Evolutionary conservation across 345 rosid genomes (phyloP), one percentile per base, ranked within the genome.

Genomic region (Gossypium mustelinum): DNA sequence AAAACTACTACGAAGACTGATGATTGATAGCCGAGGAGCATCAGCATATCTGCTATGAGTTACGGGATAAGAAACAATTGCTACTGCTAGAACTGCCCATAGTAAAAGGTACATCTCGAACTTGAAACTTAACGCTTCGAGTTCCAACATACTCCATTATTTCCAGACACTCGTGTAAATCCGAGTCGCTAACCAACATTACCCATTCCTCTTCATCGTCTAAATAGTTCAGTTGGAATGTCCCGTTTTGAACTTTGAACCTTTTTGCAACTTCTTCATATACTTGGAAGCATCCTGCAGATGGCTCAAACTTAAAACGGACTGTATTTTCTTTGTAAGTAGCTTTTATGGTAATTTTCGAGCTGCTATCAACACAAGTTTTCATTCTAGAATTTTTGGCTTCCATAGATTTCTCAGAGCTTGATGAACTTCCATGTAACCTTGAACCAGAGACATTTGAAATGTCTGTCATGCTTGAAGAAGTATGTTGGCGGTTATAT

Each of bases 191-290:
- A 22, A 85, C 84, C 55, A 92, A 73, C 89, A 92, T 76, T 72
- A 94, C 95, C 97, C 97, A 94, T 77, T 94, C 97, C 25, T 89
- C 92, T 75, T 94, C 98, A 13, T 92, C 98, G 9, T 92, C 98
- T 43, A 94, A 77, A 73, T 94, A 92, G 82, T 86, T 90, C 72
- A 94, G 90, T 80, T 85, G 92, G 87, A 94, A 94, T 2, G 86
- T 74, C 6, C 92, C 94, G 2, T 78, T 84, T 68, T 85, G 88
- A 70, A 94, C 61, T 72, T 85, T 90, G 86, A 94, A 89, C 70
- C 98, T 86, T 79, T 79, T 88, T 22, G 85, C 88, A 24, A 92
- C 91, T 83, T 94, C 94, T 69, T 87, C 89, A 34, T 90, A 89
- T 48, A 94, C 87, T 62, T 89, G 90, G 79, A 83, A 82, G 76